Base-by-base conservation (phyloP, 495 filamentous ascomycete species). In the Hypoxylon trugodes region DNA sequence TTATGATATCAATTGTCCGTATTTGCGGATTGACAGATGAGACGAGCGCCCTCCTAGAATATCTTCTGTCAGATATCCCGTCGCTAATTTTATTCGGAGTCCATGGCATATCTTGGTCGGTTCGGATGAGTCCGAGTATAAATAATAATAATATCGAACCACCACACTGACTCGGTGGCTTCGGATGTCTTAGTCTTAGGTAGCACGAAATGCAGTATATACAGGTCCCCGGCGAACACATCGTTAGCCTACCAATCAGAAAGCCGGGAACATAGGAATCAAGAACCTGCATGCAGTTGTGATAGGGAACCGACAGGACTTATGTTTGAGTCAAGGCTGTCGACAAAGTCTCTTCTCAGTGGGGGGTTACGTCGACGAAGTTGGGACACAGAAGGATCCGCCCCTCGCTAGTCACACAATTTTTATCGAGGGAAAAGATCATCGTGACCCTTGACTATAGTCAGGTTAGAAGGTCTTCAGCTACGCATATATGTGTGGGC, bases 121-220 rank as follows among this genome's bases (percentile, higher is more conserved):
- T 19, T 22, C 2, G 15, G 38, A 54, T 19, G 8, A 19, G 21
- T 37, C 19, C 10, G 38, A 15, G n/a, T 4, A 26, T 28, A 21
- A 43, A 9, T 43, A 3, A 24, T 36, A 43, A 9, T 43, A 3
- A 24, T 36, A 55, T 43, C 38, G 46, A 43, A 15, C n/a, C 15
- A 30, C 21, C n/a, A n/a, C 36, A 6, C 22, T 50, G 9, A 53
- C 18, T 33, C 40, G 41, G 41, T 7, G 33, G 18, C 49, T 10
- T 61, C 40, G 58, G 58, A 40, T 61, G 40, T 47, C 40, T 47
- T 13, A 22, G 33, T 38, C 30, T 40, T 53, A 40, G 13, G 38
- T 22, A 28, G 16, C 22, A 37, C 22, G 22, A 53, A 21, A 61
- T 32, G 33, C 28, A 40, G 10, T 25, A 35, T 24, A 26, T 19